Evolutionary conservation across 75 land plant species (phyloP), one percentile per base, ranked within the genome.

Genomic region (Ceratopteris richardii): DNA sequence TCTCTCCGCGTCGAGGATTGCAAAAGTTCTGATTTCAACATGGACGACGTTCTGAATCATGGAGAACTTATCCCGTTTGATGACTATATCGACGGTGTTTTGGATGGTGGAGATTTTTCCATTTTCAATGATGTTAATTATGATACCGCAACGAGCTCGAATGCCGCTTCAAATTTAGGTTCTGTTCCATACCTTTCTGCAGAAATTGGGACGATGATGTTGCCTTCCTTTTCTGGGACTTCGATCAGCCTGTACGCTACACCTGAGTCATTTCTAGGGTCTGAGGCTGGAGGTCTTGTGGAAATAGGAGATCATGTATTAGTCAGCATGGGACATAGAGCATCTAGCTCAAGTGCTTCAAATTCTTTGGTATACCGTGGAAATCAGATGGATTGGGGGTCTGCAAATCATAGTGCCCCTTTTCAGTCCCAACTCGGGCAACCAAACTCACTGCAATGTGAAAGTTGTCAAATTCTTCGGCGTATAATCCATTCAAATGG

Each of bases 401-500:
- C 60, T 63, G 16, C 62, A 36, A 41, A 31, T 1, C 61, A 65
- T 22, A 42, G 59, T 2, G 62, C 57, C 42, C 42, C 56, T 10
- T 56, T 51, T 26, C 43, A 59, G 11, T 41, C 31, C 56, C 24
- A 46, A 37, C 28, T 50, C 7, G 68, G 56, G 30, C 58, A 67
- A 14, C 75, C 66, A 27, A 60, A 13, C 58, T 51, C 46, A 5
- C 37, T 61, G 51, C 75, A 72, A 29, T 72, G 75, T 27, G 75
- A 66, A 25, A 60, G 62, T 6, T 72, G 75, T 25, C 75, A 72
- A 44, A 51, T 72, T 66, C 58, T 72, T 9, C 75, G 75, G n/a
- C 65, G 75, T 33, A 72, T 71, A 23, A 71, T 72, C 64, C 75
- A 72, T 60, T 72, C 75, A 5, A 72, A 72, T 61, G 75, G 75